phyloP scores from a whole-genome alignment of 768 basidiomycete genomes.

The Rhizopogon salebrosus region DNA sequence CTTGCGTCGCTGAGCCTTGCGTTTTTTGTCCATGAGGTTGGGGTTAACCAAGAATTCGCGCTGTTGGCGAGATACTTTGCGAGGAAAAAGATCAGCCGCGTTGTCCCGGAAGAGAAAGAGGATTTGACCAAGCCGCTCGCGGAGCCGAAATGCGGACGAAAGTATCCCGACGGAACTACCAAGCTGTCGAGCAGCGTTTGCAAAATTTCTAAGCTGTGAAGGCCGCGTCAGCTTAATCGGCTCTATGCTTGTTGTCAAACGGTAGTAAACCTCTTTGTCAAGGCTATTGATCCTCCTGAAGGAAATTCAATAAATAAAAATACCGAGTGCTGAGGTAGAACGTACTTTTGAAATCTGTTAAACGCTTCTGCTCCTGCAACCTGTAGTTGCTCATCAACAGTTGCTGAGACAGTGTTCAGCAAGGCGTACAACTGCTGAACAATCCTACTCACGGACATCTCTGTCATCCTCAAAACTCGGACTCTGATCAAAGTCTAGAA shows the following conservation, averaged over 20 bases:
- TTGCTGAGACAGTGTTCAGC: slow-evolving; percentile 32
- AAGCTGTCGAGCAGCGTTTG: slow-evolving; percentile 70
- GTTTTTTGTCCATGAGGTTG: slow-evolving; percentile 17
- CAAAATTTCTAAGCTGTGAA: slow-evolving; percentile 65
- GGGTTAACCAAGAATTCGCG: slow-evolving; percentile 33
- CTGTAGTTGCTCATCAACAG: slow-evolving; percentile 68
- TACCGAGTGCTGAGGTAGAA: background rate
- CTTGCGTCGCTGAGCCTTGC: slow-evolving; percentile 16
- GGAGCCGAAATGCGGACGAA: slow-evolving; percentile 67
- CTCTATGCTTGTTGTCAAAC: background rate
- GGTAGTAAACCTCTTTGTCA: slow-evolving; percentile 50
- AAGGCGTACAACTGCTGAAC: background rate
- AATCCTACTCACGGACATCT: slow-evolving; percentile 54
- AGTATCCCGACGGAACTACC: slow-evolving; percentile 76
- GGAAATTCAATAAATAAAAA: slow-evolving; percentile 5
- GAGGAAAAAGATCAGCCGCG: slow-evolving; percentile 71
- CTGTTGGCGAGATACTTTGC: slow-evolving; percentile 46
- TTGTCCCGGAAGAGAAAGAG: slow-evolving; percentile 71
- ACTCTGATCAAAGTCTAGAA: slow-evolving; percentile 32
- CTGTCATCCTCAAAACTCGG: slow-evolving; percentile 58
- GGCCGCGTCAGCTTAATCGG: background rate
- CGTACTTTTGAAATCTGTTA: slow-evolving; percentile 56
- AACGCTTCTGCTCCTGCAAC: slow-evolving; percentile 61
- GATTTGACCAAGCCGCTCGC: slow-evolving; percentile 63
- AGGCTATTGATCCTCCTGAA: slow-evolving; percentile 53